Conservation (phyloP, 2,329 filamentous ascomycete genomes). For the Berkeleyomyces basicola region DNA sequence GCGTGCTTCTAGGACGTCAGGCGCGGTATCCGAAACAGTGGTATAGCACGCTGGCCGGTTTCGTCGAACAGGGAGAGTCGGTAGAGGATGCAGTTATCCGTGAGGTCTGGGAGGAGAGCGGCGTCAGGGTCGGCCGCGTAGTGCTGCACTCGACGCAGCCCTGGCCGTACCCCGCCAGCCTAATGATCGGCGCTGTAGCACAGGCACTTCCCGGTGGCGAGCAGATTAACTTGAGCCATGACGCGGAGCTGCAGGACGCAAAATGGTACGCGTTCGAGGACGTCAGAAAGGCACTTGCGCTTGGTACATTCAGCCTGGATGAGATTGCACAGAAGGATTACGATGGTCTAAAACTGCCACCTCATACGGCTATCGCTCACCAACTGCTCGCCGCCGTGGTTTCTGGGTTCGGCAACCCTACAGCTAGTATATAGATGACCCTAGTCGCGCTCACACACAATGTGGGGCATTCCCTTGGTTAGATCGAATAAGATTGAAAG, state of each 20-base stretch:
- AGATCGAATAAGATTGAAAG: background rate
- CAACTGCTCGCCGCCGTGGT: constrained; percentile 68
- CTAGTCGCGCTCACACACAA: too few species aligned
- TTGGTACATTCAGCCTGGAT: constrained; percentile 45
- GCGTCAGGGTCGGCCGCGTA: constrained; percentile 59
- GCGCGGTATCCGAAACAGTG: constrained; percentile 69
- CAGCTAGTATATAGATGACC: constrained; percentile 3
- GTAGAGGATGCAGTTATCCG: constrained; percentile 70
- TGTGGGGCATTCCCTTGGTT: too few species aligned
- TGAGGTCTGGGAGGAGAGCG: constrained; percentile 76
- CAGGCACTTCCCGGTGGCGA: constrained; percentile 70
- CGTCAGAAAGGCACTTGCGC: constrained; percentile 53
- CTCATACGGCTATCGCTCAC: constrained; percentile 80
- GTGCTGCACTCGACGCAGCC: constrained; percentile 72
- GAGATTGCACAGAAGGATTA: constrained; percentile 46
- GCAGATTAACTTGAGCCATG: constrained; percentile 65
- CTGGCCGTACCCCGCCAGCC: constrained; percentile 70
- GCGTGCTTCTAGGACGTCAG: constrained; percentile 68
- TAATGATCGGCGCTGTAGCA: constrained; percentile 79
- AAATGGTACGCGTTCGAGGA: constrained; percentile 78
- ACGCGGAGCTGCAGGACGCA: constrained; percentile 79
- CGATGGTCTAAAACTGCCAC: constrained; percentile 64
- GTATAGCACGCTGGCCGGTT: constrained; percentile 81
- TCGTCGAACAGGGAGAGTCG: constrained; percentile 71
- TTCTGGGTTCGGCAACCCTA: constrained; percentile 37